Conservation (phyloP, 768 basidiomycete species). For the Tremella fuciformis region DNA sequence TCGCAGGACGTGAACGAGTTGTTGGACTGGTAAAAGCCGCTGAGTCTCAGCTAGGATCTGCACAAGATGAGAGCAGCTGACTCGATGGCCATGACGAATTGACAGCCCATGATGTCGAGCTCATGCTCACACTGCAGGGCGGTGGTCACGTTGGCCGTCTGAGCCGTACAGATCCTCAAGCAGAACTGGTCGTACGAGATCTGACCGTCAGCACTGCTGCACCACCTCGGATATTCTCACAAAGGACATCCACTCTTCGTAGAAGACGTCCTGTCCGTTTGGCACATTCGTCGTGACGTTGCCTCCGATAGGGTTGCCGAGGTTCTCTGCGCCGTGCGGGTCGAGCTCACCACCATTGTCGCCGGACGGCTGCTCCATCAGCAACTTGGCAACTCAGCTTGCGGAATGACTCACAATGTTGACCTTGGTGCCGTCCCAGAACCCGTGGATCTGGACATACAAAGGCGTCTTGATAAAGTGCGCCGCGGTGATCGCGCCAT, state of each 20-base stretch:
- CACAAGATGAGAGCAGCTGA: too few relatives aligned
- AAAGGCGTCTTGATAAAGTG: constrained; percentile 56
- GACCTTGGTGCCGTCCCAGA: constrained; percentile 54
- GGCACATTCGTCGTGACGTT: constrained; percentile 52
- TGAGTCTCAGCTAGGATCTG: too few relatives aligned
- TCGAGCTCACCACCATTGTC: constrained; percentile 56
- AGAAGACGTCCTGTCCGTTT: constrained; percentile 50
- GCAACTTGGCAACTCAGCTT: constrained; percentile 47
- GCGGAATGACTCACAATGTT: constrained; percentile 51
- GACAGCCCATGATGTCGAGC: constrained; percentile 52
- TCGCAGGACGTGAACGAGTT: constrained; percentile 56
- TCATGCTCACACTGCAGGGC: constrained; percentile 51
- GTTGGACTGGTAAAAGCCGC: constrained; percentile 38
- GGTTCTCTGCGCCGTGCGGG: constrained; percentile 54
- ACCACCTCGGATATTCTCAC: too few relatives aligned
- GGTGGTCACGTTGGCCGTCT: constrained; percentile 52
- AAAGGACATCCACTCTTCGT: constrained; percentile 56
- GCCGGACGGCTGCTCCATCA: constrained; percentile 52
- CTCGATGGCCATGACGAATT: constrained; percentile 51
- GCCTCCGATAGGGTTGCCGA: constrained; percentile 54
- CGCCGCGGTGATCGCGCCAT: constrained; percentile 52
- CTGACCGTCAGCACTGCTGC: constrained; percentile 31
- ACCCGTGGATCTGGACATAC: constrained; percentile 58
- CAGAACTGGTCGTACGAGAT: constrained; percentile 56
- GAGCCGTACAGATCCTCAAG: constrained; percentile 56